A percentile compares a stretch with the other conserved stretches of the same genome.
These are phyloP conservation scores for Colletotrichum spaethianum DNA, from an alignment of 2,329 filamentous ascomycete species.

Conservation along the genomic window DNA sequence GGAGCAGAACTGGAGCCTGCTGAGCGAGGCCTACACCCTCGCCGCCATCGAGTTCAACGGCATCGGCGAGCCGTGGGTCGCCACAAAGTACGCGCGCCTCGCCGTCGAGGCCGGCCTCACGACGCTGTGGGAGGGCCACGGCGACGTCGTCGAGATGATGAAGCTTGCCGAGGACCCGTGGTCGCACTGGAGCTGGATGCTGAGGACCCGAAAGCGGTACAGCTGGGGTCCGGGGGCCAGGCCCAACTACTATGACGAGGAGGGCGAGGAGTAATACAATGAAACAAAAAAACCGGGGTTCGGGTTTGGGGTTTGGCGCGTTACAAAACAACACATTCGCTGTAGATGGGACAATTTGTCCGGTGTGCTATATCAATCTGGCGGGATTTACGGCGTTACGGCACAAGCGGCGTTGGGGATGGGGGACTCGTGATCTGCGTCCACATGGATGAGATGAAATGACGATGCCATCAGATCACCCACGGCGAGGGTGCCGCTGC, in stretches of 20 bases:
- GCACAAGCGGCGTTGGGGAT: not conserved
- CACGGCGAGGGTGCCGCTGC: not conserved
- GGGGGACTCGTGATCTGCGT: not conserved
- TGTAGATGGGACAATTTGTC: not conserved
- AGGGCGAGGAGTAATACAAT: slow-evolving; percentile 46
- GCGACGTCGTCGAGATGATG: slow-evolving; percentile 53
- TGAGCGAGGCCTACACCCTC: slow-evolving; percentile 54
- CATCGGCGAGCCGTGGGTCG: slow-evolving; percentile 55
- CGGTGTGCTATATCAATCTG: not conserved
- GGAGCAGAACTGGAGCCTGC: slow-evolving; percentile 53
- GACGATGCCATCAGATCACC: not conserved
- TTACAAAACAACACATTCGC: not conserved
- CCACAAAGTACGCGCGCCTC: slow-evolving; percentile 54
- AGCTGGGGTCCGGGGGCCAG: slow-evolving; percentile 45
- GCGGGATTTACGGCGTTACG: not conserved
- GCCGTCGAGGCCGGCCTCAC: slow-evolving; percentile 54
- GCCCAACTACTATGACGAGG: slow-evolving; percentile 26
- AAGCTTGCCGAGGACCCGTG: slow-evolving; percentile 52
- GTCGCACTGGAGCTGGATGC: slow-evolving; percentile 58
- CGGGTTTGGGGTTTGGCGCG: too few species aligned
- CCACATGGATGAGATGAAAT: not conserved
- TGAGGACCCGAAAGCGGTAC: slow-evolving; percentile 50
- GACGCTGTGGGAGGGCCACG: slow-evolving; percentile 42
- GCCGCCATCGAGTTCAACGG: slow-evolving; percentile 58
- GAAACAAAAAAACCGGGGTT: not conserved